phyloP scores from a whole-genome alignment of 306 rosid species.

The Fragaria nilgerrensis region DNA sequence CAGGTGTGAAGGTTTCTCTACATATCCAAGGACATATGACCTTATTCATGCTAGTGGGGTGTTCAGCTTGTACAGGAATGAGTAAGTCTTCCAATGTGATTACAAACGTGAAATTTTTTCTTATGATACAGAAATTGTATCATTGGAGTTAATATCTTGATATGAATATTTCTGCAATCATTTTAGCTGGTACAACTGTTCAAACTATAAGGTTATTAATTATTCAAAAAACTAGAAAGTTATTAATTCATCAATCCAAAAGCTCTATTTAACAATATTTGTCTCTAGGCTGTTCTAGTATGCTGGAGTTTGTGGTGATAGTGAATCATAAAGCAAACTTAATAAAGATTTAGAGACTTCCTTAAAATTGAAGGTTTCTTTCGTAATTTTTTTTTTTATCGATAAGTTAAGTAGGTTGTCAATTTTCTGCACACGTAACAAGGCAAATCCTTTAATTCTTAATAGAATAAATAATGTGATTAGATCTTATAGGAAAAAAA shows the following conservation, averaged over 20 bases:
- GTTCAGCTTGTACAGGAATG: constrained; percentile 70
- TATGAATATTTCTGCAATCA: neutral
- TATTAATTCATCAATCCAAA: neutral
- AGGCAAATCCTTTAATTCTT: neutral
- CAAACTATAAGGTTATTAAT: neutral
- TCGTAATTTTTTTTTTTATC: neutral
- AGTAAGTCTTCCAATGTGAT: constrained; percentile 48
- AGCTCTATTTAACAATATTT: neutral
- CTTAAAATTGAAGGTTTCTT: neutral
- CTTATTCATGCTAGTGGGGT: constrained; percentile 77
- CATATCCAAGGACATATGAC: constrained; percentile 97
- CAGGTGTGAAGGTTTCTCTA: constrained; percentile 99
- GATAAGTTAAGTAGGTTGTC: neutral
- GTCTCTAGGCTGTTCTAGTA: neutral
- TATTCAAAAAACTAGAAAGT: neutral
- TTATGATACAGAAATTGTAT: neutral
- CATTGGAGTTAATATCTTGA: neutral
- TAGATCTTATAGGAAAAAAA: neutral
- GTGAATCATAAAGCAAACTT: neutral
- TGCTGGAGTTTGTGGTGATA: neutral
- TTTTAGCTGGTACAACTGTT: neutral
- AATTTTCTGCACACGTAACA: neutral
- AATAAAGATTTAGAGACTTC: neutral
- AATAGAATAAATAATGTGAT: neutral
- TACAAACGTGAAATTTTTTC: neutral